Evolutionary conservation across 768 basidiomycete species (phyloP), one percentile per base, ranked within the genome.

Genomic region (Fistulinella prunicolor): DNA sequence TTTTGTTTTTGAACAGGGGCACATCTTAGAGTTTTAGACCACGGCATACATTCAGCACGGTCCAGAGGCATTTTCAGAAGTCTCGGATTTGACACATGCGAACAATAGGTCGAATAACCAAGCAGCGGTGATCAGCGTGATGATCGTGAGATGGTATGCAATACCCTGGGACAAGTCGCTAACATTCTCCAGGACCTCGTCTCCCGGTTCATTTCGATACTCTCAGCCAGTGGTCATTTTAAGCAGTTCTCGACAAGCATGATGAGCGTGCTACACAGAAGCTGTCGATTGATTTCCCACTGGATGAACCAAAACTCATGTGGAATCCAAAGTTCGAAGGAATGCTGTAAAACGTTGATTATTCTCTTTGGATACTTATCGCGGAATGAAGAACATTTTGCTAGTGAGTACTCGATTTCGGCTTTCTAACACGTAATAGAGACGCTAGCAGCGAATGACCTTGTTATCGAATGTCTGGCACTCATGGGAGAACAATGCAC

Each of bases 31-130:
- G 30, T 23, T 49, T 24, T 45, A 84, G 83, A 80, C 77, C 12
- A 66, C 73, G 26, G 70, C 71, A 20, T 86, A 81, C 76, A 65
- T 86, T 38, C 72, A 67, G 51, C 73, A 78, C 55, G 38, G 42
- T 30, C 51, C 48, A 1, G 52, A 17, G 24, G 6, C 9, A 13
- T 14, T 46, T 21, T 35, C 46, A 34, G 45, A 49, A 13, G 19
- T 36, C 20, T 47, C 53, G 0, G 45, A 49, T 38, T 23, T 51
- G 22, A 32, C 43, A 13, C 32, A 32, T 19, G 19, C 34, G 9
- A 14, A 47, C 7, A 22, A 26, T 32, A 38, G 35, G 30, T 26
- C 43, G 9, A 39, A 19, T n/a, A 34, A 47, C 34, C 42, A 50
- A 38, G 42, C 37, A 8, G 55, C 42, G 20, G 16, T 57, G 21